Conservation (phyloP, 768 basidiomycete species). For the Tubosaeta sp. region DNA sequence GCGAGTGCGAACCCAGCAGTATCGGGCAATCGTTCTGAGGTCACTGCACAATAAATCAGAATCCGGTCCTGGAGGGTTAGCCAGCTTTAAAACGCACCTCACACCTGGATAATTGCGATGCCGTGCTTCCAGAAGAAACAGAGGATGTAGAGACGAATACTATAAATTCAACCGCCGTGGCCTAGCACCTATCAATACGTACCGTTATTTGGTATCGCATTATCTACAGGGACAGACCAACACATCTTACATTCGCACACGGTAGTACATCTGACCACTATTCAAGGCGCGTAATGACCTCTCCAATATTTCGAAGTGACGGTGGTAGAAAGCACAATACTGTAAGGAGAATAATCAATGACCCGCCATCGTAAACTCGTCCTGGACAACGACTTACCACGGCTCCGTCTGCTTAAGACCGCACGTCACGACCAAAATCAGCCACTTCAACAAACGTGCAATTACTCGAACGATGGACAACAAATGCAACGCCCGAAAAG, state of each 20-base stretch:
- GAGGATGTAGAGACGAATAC: not conserved
- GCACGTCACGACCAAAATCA: not conserved
- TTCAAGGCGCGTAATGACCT: not conserved
- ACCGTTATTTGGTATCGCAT: not conserved
- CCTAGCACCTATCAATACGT: not conserved
- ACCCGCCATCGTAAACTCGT: not conserved
- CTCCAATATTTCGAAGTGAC: not conserved
- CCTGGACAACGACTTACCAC: not conserved
- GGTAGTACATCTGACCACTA: not conserved
- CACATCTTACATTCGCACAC: not conserved
- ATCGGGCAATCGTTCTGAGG: not conserved
- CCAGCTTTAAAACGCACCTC: not conserved
- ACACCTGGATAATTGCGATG: not conserved
- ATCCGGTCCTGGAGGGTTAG: not conserved
- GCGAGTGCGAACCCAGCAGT: not conserved
- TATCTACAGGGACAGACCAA: not conserved
- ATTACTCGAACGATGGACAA: not conserved
- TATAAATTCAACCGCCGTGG: not conserved
- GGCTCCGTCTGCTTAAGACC: not conserved
- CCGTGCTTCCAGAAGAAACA: not conserved
- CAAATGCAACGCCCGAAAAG: conserved; percentile 2
- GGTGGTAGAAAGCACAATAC: not conserved
- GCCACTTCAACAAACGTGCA: not conserved
- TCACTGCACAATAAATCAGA: not conserved
- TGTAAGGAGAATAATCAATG: not conserved